Conservation (phyloP, 331 rosid genomes). For the Spiraea crenata region DNA sequence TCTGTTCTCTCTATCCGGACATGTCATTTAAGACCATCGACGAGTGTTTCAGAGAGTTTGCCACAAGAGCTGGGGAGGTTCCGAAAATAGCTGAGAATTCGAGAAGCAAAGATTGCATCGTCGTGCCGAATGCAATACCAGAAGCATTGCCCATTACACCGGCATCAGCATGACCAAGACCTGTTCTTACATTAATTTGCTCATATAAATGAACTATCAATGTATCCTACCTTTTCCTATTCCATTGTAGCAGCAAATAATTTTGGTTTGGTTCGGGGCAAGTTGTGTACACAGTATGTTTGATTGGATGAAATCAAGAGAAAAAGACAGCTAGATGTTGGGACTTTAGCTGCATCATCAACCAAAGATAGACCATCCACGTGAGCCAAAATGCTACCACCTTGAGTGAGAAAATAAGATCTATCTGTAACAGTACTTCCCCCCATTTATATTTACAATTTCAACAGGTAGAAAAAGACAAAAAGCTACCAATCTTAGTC, state of each 20-base stretch:
- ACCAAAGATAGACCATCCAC: neutral
- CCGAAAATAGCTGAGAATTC: neutral
- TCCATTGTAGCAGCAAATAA: no score
- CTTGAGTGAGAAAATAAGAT: neutral
- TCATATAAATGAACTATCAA: no score
- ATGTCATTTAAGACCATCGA: conserved; percentile 17
- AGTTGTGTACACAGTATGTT: no score
- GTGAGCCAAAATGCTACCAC: neutral
- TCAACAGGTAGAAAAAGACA: conserved; percentile 4
- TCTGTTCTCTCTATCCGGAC: conserved; percentile 26
- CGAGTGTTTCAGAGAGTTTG: conserved; percentile 23
- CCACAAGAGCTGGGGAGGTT: neutral
- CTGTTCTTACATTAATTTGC: no score
- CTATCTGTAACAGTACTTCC: neutral
- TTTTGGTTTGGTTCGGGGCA: no score
- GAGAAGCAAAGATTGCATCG: conserved; percentile 1
- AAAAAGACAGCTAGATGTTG: no score
- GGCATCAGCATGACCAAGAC: neutral
- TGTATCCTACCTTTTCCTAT: no score
- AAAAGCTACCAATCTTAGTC: neutral
- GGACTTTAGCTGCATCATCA: no score
- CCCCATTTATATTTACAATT: conserved; percentile 40
- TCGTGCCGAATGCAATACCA: conserved; percentile 8
- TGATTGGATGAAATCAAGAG: no score
- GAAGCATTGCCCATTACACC: neutral